phyloP scores from a whole-genome alignment of 192 early-diverging fungal genomes.

The Gryganskiella cystojenkinii region DNA sequence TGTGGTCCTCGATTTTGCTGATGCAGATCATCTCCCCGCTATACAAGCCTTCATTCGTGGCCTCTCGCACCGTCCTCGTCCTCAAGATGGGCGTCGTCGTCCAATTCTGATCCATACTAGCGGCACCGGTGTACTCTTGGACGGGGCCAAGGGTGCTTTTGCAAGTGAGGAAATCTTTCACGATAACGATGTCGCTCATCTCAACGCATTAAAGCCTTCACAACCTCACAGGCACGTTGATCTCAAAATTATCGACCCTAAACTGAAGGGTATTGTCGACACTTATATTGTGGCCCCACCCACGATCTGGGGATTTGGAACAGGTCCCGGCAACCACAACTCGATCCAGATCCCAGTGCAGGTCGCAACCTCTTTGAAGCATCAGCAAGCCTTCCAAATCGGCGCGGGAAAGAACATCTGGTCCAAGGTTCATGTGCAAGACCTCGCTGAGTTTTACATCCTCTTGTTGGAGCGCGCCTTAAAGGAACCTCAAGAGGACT shows the following conservation, averaged over 20 bases:
- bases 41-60: slow-evolving; percentile 30
- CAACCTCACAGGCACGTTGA: slow-evolving; percentile 40
- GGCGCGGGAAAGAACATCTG: slow-evolving; percentile 30
- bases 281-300: slow-evolving; percentile 45
- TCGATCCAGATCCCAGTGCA: slow-evolving; percentile 37
- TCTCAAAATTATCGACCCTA: slow-evolving; percentile 16
- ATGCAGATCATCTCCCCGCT: slow-evolving; percentile 37
- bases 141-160: slow-evolving; percentile 11
- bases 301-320: slow-evolving; percentile 34
- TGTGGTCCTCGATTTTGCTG: slow-evolving; percentile 28
- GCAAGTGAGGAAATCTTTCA: slow-evolving; percentile 19
- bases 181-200: slow-evolving; percentile 24
- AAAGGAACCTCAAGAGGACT: slow-evolving; percentile 34
- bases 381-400: slow-evolving; percentile 25
- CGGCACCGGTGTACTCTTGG: slow-evolving; percentile 38
- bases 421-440: slow-evolving; percentile 39
- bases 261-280: slow-evolving; percentile 20
- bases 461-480: slow-evolving; percentile 24
- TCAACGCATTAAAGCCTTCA: neutral
- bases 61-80: slow-evolving; percentile 5
- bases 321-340: slow-evolving; percentile 31
- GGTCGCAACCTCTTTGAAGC: slow-evolving; percentile 9
- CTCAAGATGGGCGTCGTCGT: slow-evolving; percentile 9
- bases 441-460: slow-evolving; percentile 36
- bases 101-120: slow-evolving; percentile 49